Evolutionary conservation across 1,284 basidiomycete genomes (phyloP).

Genomic region (Boletus sp.): DNA sequence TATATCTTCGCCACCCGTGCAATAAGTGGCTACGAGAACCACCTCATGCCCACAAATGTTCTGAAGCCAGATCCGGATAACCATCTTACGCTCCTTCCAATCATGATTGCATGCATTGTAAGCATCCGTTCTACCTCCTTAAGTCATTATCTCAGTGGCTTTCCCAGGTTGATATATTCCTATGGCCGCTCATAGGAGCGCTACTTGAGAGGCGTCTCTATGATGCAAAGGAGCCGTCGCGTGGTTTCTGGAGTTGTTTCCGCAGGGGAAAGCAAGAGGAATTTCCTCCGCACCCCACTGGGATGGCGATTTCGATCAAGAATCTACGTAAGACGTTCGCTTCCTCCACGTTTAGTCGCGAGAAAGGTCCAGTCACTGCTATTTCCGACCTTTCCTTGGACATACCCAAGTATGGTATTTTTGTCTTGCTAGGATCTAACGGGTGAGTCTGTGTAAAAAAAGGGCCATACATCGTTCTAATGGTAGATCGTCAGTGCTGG

Average conservation of each 20-base stretch:
- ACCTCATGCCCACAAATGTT: slow-evolving; percentile 54
- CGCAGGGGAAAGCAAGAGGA: slow-evolving; percentile 24
- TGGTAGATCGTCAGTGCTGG: slow-evolving; percentile 56
- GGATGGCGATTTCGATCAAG: slow-evolving; percentile 60
- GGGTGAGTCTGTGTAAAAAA: slow-evolving; percentile 47
- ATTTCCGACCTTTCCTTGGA: slow-evolving; percentile 66
- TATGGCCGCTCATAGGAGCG: slow-evolving; percentile 70
- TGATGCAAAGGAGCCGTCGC: slow-evolving; percentile 53
- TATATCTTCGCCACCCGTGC: slow-evolving; percentile 74
- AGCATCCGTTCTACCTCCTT: slow-evolving; percentile 31
- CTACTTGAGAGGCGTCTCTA: slow-evolving; percentile 64
- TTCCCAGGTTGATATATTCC: slow-evolving; percentile 63
- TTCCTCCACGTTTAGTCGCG: slow-evolving; percentile 44
- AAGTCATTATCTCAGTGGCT: neutral
- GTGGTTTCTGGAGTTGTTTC: slow-evolving; percentile 36
- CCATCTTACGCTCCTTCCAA: slow-evolving; percentile 56
- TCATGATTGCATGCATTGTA: slow-evolving; percentile 68
- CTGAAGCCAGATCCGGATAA: slow-evolving; percentile 62
- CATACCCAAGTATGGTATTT: slow-evolving; percentile 72
- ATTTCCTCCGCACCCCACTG: slow-evolving; percentile 40
- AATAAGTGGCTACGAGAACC: slow-evolving; percentile 68
- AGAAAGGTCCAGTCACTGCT: slow-evolving; percentile 55
- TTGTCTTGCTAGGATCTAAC: slow-evolving; percentile 75
- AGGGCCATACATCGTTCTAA: slow-evolving; percentile 10
- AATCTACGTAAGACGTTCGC: slow-evolving; percentile 63